Percentiles rank a stretch among this genome's conserved stretches.
Evolutionary conservation across 108 stramenopile genomes (phyloP).

Genomic region (Licmophora abbreviata): DNA sequence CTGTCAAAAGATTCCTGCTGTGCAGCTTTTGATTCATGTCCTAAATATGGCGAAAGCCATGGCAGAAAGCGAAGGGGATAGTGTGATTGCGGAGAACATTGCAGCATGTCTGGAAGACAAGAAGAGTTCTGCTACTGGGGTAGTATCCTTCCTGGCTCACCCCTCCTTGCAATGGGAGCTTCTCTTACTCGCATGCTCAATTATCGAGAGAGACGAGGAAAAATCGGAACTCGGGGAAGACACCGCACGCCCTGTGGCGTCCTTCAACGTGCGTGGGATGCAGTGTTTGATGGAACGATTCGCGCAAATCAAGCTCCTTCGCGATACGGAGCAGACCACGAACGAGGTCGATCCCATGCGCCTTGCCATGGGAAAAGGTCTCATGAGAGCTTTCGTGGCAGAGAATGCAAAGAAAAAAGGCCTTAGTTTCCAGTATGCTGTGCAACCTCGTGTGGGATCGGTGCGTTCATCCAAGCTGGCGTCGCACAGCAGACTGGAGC

Average conservation of each 20-base stretch:
- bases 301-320: constrained; percentile 25
- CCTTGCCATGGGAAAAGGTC: constrained; percentile 43
- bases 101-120: constrained; percentile 52
- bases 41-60: constrained; percentile 35
- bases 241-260: constrained; percentile 28
- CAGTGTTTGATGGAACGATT: constrained; percentile 55
- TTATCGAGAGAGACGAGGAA: constrained; percentile 28
- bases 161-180: constrained; percentile 40
- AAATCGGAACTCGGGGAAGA: constrained; percentile 9
- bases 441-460: constrained; percentile 8
- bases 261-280: constrained; percentile 53
- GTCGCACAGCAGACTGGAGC: constrained; percentile 17
- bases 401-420: no score
- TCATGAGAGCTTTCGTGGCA: constrained; percentile 49
- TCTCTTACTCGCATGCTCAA: constrained; percentile 32
- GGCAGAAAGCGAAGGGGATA: constrained; percentile 28
- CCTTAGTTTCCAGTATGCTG: constrained; percentile 6
- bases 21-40: constrained; percentile 33
- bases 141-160: constrained; percentile 43
- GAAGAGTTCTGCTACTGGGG: constrained; percentile 29
- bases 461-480: constrained; percentile 13
- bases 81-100: constrained; percentile 34
- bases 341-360: constrained; percentile 26
- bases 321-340: constrained; percentile 1
- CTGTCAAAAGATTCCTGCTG: constrained; percentile 13